These are phyloP conservation scores for Ogataea methanolica DNA, from an alignment of 805 yeast genomes.

Conservation along the genomic window DNA sequence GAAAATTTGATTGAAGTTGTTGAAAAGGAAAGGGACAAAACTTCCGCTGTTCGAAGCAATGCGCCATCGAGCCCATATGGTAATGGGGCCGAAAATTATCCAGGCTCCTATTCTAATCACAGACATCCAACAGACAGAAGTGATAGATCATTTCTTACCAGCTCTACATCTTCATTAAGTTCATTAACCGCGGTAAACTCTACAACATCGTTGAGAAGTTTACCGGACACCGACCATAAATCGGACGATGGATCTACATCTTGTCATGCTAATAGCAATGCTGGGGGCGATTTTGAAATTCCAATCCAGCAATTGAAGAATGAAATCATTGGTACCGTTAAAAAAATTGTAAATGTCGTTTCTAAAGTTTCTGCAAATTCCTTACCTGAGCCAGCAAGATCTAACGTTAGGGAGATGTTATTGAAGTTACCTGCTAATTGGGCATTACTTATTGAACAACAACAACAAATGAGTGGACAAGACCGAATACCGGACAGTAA, in stretches of 20 bases:
- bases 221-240: constrained; percentile 3
- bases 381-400: constrained; percentile 71
- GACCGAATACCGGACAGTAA: not conserved
- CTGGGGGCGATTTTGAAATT: constrained; percentile 11
- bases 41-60: no score
- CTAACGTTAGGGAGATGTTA: constrained; percentile 74
- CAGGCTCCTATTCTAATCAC: not conserved
- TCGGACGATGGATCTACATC: not conserved
- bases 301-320: constrained; percentile 52
- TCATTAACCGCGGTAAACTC: constrained; percentile 18
- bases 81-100: no score
- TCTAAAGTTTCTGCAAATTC: constrained; percentile 80
- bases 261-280: not conserved
- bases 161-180: constrained; percentile 5
- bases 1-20: constrained; percentile 38
- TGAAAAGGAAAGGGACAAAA: constrained; percentile 20
- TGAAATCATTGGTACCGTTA: constrained; percentile 85
- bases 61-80: no score
- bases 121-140: constrained; percentile 1
- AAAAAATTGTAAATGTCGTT: constrained; percentile 79
- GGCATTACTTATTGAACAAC: constrained; percentile 39
- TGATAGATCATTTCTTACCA: constrained; percentile 3
- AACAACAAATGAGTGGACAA: constrained; percentile 11
- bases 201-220: constrained; percentile 11
- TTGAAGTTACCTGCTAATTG: constrained; percentile 71